These are phyloP conservation scores for Petunia hybrid DNA, from an alignment of 305 asterid species.

Conservation along the genomic window DNA sequence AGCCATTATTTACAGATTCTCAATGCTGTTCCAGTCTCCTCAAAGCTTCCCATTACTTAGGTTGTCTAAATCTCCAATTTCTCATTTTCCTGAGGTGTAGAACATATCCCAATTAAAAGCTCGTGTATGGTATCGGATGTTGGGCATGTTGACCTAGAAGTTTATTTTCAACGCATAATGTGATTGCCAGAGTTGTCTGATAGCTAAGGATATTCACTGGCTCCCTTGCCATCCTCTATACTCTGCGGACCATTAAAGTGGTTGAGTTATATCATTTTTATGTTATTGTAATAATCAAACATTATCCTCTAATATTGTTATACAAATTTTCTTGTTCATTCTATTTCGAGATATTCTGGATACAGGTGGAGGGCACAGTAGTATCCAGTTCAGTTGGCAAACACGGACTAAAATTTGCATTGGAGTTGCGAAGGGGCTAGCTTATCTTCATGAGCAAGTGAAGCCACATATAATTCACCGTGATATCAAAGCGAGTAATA, in stretches of 20 bases:
- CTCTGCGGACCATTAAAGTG: not conserved
- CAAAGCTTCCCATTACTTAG: too few species aligned
- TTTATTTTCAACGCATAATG: too few species aligned
- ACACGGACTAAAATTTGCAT: slow-evolving; percentile 68
- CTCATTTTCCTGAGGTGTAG: too few species aligned
- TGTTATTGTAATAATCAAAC: slow-evolving; percentile 11
- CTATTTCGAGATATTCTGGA: slow-evolving; percentile 31
- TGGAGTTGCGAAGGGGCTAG: slow-evolving; percentile 85
- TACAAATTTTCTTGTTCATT: not conserved
- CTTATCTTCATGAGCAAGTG: slow-evolving; percentile 95
- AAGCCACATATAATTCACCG: slow-evolving; percentile 88
- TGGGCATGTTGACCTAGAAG: too few species aligned
- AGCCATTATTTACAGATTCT: too few species aligned
- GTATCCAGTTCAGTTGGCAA: slow-evolving; percentile 67
- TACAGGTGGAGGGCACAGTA: slow-evolving; percentile 57
- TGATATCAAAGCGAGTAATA: slow-evolving; percentile 96
- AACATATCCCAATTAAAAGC: too few species aligned
- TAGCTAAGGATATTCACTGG: not conserved
- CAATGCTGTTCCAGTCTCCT: too few species aligned
- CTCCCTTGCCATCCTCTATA: not conserved
- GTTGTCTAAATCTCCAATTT: too few species aligned
- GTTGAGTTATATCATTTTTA: not conserved
- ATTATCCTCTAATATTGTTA: not conserved
- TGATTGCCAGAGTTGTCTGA: too few species aligned
- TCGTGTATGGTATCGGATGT: too few species aligned